Conservation (phyloP, 345 rosid species). For the Citrus hindsii region DNA sequence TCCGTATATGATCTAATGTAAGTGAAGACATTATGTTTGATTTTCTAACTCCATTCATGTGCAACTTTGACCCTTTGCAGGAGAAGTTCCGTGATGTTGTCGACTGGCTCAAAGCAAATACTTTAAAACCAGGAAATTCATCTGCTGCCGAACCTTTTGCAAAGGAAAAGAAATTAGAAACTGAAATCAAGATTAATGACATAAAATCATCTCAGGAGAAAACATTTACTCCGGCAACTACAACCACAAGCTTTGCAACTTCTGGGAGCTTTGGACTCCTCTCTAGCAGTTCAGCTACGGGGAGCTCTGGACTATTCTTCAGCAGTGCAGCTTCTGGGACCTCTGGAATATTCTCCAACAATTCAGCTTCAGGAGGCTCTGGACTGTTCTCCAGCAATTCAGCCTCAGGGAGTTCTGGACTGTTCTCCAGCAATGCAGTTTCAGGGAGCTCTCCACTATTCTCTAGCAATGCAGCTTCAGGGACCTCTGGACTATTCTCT, state of each 20-base stretch:
- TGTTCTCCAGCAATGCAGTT: constrained; percentile 28
- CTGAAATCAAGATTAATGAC: constrained; percentile 43
- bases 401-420: constrained; percentile 38
- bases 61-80: constrained; percentile 28
- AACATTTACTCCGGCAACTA: constrained; percentile 23
- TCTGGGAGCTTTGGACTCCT: constrained; percentile 17
- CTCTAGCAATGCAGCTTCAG: constrained; percentile 23
- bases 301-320: constrained; percentile 38
- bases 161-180: constrained; percentile 36
- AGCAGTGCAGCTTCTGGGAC: constrained; percentile 31
- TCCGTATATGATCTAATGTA: background rate
- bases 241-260: constrained; percentile 21
- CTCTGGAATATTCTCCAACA: constrained; percentile 36
- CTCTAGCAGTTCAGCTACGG: constrained; percentile 24
- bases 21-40: background rate
- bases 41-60: constrained; percentile 2
- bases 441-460: constrained; percentile 37
- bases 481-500: constrained; percentile 32
- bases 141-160: constrained; percentile 37
- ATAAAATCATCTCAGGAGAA: constrained; percentile 33
- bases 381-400: constrained; percentile 30
- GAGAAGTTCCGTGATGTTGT: constrained; percentile 87
- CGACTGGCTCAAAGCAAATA: constrained; percentile 76
- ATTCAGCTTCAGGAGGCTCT: constrained; percentile 32
- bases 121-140: constrained; percentile 38